Evolutionary conservation across 306 rosid species (phyloP), one percentile per base, ranked within the genome.

Genomic region (Vigna unguiculata): DNA sequence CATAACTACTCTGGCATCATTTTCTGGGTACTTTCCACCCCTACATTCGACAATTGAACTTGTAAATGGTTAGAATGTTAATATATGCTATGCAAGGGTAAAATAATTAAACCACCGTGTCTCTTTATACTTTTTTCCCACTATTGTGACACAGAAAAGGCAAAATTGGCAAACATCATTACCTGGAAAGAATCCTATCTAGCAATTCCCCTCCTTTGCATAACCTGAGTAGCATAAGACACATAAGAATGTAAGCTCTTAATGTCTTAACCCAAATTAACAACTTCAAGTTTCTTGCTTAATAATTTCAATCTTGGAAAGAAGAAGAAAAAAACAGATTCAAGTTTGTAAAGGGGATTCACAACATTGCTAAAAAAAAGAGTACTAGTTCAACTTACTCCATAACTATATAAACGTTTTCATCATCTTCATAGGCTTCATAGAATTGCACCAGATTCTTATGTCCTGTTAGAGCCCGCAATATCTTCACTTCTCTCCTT

Each of bases 181-280:
- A 90, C 96, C 96, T 90, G 61, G 92, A 90, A 78, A 90, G 92
- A 68, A 90, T 85, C 64, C 83, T 80, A 79, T 90, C 96, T 22
- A 90, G 73, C 67, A 90, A 86, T 76, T 90, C 96, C 40, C 96
- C 96, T 57, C 93, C 96, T 75, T 88, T 66, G 81, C 96, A 90
- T 63, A 90, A 78, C 85, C 96, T 90, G 81, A 65, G 83, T 62
- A 41, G 46, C 68, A 60, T 32, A 57, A 74, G 48, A 69, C 1
- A 41, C 48, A 69, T 20, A 47, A 72, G 68, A 81, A 41, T 49
- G 58, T 75, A n/a, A 69, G 74, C 73, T 38, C 46, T 28, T 10
- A 30, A 63, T 77, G 68, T 43, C 17, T 22, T 51, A 15, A 51
- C 55, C 48, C 21, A 58, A 30, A 28, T 46, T 15, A 54, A 11